Conservation (phyloP, 2,329 filamentous ascomycete species). For the Emergomyces pasteurianus region DNA sequence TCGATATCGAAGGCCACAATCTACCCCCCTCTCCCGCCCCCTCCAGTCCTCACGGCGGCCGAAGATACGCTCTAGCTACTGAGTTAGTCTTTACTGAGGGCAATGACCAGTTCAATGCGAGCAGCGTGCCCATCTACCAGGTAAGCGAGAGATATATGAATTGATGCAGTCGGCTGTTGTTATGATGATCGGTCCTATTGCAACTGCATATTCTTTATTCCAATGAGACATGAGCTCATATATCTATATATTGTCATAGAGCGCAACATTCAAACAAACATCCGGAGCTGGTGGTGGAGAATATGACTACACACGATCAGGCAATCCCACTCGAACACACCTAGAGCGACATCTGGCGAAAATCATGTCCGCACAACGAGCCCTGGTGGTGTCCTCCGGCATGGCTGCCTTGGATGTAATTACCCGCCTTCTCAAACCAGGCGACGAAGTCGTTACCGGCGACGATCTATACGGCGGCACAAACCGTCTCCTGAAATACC, state of each 20-base stretch:
- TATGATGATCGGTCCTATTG: neutral
- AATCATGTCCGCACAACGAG: constrained; percentile 92
- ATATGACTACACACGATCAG: constrained; percentile 97
- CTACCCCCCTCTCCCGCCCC: constrained; percentile 86
- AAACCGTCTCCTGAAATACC: constrained; percentile 83
- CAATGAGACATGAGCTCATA: neutral
- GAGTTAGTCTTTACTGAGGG: constrained; percentile 94
- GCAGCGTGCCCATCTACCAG: constrained; percentile 94
- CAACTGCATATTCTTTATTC: neutral
- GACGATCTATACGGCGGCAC: constrained; percentile 95
- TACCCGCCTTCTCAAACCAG: constrained; percentile 74
- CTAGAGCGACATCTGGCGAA: constrained; percentile 94
- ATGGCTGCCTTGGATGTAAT: constrained; percentile 98
- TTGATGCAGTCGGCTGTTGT: neutral
- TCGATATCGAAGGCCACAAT: constrained; percentile 73
- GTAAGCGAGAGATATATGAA: constrained; percentile 23
- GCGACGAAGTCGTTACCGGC: constrained; percentile 93
- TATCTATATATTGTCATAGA: constrained; percentile 33
- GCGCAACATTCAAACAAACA: constrained; percentile 92
- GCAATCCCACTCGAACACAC: constrained; percentile 91
- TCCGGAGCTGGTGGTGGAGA: constrained; percentile 70
- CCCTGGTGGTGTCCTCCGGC: constrained; percentile 85
- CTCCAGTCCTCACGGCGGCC: constrained; percentile 74
- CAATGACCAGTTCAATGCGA: constrained; percentile 93
- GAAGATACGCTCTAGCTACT: constrained; percentile 85